Base-by-base conservation (phyloP, 2,329 filamentous ascomycete genomes). In the Teratosphaeria pseudoeucalypti region DNA sequence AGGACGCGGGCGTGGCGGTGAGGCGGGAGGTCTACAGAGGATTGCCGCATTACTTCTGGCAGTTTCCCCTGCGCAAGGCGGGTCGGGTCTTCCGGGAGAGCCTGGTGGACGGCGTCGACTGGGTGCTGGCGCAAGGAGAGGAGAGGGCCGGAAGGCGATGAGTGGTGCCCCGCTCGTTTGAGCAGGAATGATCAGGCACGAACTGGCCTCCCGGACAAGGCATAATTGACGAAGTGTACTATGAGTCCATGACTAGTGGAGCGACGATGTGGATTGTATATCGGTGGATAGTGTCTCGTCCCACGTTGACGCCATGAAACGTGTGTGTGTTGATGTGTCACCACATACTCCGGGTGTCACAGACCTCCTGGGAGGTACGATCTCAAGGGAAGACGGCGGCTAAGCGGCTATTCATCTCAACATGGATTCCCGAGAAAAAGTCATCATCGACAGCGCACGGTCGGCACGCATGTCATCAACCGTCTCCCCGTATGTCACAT, bases 1-100 rank as follows among this genome's bases (percentile, higher is more conserved):
- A 75, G 34, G 78, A 78, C 53, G 74, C 78, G 0, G 74, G 68
- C 3, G 68, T 79, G 6, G 63, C 69, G 61, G 78, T 77, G 0
- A 73, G 71, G 57, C 55, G 79, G n/a, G 74, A 80, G 62, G 63
- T 75, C 16, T 77, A 74, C 60, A 58, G 66, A 0, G 76, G 76
- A 0, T 65, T 76, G 57, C 74, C 74, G 12, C 76, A 78, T 66
- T 72, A 74, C 67, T 64, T 81, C 26, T 66, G 67, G 58, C 67
- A 65, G 49, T 70, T 73, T 57, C 64, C 64, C 11, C 52, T 56
- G 7, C 43, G 63, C 11, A 60, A 60, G 14, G 65, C 64, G 47
- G 56, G 57, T 2, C 57, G 62, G 61, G 54, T 59, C n/a, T 66
- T 59, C 49, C 49, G 64, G 55, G 57, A 55, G 54, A 64, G 65